Evolutionary conservation across 2,329 filamentous ascomycete species (phyloP), one percentile per base, ranked within the genome.

Genomic region (Paracamarosporium sp.): DNA sequence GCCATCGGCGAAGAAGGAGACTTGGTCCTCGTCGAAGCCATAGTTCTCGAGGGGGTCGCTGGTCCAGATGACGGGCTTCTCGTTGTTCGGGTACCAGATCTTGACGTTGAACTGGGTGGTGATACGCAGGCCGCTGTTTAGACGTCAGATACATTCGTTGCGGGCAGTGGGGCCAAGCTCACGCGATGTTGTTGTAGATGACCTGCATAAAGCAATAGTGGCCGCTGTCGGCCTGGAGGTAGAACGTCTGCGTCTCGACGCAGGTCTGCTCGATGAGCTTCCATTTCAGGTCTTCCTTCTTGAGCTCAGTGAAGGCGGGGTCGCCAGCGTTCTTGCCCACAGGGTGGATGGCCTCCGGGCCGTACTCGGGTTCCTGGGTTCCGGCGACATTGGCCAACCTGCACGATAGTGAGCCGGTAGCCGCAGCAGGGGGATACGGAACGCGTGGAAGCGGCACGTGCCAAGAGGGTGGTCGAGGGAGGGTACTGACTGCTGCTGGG

Each of bases 111-210:
- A 97, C 80, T 98, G 94, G 74, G 87, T 89, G 25, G 94, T 99
- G 41, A 90, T 93, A 70, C 90, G 90, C 64, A 99, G 87, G 76
- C 94, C 93, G 68, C 93, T 97, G 73, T 62, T 41, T 57, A 48
- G 59, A 65, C 33, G 72, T 70, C 54, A 58, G 50, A 57, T 8
- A 36, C 7, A 24, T 25, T 38, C 31, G 33, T 28, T 17, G 40
- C 9, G 17, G 27, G n/a, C 13, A 20, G 15, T 22, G 1, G 41
- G 6, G 24, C 17, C 22, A 24, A 89, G 79, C 88, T 67, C 68
- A 97, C 93, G 87, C 90, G 76, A 99, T 91, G 80, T 97, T 97
- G 83, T 91, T 98, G 84, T 98, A 97, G 77, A 99, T 97, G 79
- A 98, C 85, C 83, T 99, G 95, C 59, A 87, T 87, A 78, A 97